These are phyloP conservation scores for Lachancea meyersii DNA, from an alignment of 805 yeast genomes.

Conservation along the genomic window DNA sequence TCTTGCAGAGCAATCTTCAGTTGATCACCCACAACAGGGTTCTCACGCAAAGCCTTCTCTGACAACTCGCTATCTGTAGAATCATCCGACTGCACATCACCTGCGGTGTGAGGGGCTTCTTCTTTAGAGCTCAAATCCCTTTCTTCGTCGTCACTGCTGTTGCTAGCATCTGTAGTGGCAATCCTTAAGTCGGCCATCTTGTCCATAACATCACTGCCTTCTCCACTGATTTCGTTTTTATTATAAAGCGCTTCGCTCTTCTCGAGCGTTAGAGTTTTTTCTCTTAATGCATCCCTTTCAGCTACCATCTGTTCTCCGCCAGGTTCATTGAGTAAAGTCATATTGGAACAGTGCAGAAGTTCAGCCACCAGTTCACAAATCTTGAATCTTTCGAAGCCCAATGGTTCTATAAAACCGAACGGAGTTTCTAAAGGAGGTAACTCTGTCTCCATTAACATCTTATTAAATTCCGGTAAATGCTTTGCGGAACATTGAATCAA, in stretches of 20 bases:
- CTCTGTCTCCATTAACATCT: constrained; percentile 43
- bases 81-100: constrained; percentile 17
- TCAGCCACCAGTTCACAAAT: constrained; percentile 93
- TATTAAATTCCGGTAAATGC: constrained; percentile 60
- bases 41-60: constrained; percentile 39
- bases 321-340: constrained; percentile 80
- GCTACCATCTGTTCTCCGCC: constrained; percentile 60
- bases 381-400: constrained; percentile 91
- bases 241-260: constrained; percentile 8
- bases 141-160: constrained; percentile 7
- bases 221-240: constrained; percentile 4
- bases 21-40: constrained; percentile 65
- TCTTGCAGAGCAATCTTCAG: constrained; percentile 65
- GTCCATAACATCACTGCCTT: constrained; percentile 4
- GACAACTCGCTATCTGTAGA: constrained; percentile 30
- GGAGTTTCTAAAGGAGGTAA: constrained; percentile 37
- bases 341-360: constrained; percentile 89
- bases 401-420: constrained; percentile 58
- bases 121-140: constrained; percentile 6
- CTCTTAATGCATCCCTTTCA: constrained; percentile 64
- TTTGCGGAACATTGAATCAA: constrained; percentile 72
- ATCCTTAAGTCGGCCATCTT: constrained; percentile 6
- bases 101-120: constrained; percentile 16
- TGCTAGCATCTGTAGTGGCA: constrained; percentile 7
- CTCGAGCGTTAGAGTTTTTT: constrained; percentile 22